Evolutionary conservation across 202 grass and related monocot genomes (phyloP).

Genomic region (Panicum hallii): DNA sequence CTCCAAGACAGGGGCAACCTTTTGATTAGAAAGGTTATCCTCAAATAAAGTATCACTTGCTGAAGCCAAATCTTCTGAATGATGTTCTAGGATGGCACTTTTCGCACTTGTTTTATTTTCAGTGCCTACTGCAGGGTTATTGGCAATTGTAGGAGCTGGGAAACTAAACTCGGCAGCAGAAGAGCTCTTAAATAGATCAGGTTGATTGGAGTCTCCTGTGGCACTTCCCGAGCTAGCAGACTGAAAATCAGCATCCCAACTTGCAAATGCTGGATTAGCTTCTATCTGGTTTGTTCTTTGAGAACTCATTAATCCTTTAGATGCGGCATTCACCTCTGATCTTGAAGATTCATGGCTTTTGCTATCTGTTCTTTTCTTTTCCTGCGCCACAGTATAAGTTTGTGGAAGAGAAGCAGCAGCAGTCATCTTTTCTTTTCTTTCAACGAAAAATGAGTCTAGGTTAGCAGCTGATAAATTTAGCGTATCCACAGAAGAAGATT

Average conservation of each 20-base stretch:
- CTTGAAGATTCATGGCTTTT: constrained; percentile 45
- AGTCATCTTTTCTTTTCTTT: constrained; percentile 57
- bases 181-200: constrained; percentile 58
- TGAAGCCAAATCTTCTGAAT: constrained; percentile 54
- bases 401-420: constrained; percentile 28
- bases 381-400: constrained; percentile 36
- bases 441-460: constrained; percentile 66
- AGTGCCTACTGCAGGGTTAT: constrained; percentile 26
- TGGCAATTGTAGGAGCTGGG: constrained; percentile 38
- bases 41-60: constrained; percentile 29
- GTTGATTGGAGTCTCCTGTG: constrained; percentile 40
- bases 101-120: constrained; percentile 45
- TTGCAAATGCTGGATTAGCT: constrained; percentile 60
- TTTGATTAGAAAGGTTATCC: constrained; percentile 52
- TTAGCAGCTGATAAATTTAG: constrained; percentile 64
- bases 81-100: constrained; percentile 38
- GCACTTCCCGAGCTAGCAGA: constrained; percentile 48
- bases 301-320: constrained; percentile 42
- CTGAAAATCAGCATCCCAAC: constrained; percentile 84
- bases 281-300: constrained; percentile 45
- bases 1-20: constrained; percentile 20
- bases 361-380: constrained; percentile 43
- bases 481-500: constrained; percentile 41
- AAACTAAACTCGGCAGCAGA: constrained; percentile 30
- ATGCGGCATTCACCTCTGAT: constrained; percentile 44